Base-by-base conservation (phyloP, 1,284 basidiomycete genomes). In the Vanrija humicola region DNA sequence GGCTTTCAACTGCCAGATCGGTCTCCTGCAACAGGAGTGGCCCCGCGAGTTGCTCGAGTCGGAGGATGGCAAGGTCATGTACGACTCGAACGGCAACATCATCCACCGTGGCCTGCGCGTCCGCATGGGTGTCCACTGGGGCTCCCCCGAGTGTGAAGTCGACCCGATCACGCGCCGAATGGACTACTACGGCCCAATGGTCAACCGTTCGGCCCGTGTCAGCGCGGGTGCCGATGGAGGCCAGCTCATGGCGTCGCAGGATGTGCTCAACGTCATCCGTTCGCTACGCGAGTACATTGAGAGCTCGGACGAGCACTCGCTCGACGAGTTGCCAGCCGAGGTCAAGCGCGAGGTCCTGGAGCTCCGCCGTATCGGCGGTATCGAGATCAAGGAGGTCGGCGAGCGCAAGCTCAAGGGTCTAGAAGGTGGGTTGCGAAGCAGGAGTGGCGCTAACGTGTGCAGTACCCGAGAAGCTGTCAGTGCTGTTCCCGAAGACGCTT, bases 81-180 rank as follows among this genome's bases (percentile, higher is more conserved):
- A 80, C 68, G 92, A 94, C 68, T 72, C 81, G 0, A 70, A 85
- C 16, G 88, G 86, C 7, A 83, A 81, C 55, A 72, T 94, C 48
- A 83, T 98, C 58, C 86, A 90, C 49, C 85, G 93, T 7, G 96
- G 95, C 9, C 79, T 99, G 16, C 92, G 91, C 18, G 90, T 98
- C 3, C 86, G 96, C 43, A 98, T 99, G 95, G 95, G 96, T 45
- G 88, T 98, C 46, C 96, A 98, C 75, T 94, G 89, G 74, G 96
- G 96, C 34, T 77, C 78, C 25, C 96, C 96, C 0, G 83, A 92
- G 44, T 98, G 93, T 72, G 94, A 98, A 70, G 83, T 85, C 10
- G 96, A 99, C 76, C 89, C 91, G 1, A 89, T 96, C 72, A 98
- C 94, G 6, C 81, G 86, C 59, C 87, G 96, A 25, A 98, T 99